phyloP scores from a whole-genome alignment of 2,329 filamentous ascomycete genomes.

The Fusarium compactum region DNA sequence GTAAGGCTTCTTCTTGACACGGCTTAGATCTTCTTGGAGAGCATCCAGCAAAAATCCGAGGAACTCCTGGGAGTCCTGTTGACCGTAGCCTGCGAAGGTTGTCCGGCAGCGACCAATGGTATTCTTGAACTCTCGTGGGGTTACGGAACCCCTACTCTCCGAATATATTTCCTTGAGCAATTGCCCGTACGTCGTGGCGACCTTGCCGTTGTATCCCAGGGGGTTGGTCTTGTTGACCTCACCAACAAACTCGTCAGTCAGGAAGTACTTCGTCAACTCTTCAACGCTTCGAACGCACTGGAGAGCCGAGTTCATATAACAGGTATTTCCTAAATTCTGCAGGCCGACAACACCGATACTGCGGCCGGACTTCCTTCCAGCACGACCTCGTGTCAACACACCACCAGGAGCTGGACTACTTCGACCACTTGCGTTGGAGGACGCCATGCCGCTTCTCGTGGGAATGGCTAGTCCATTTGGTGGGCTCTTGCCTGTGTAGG shows the following conservation, averaged over 20 bases:
- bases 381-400: slow-evolving; percentile 76
- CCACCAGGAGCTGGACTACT: slow-evolving; percentile 74
- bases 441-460: slow-evolving; percentile 46
- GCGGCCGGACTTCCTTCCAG: slow-evolving; percentile 76
- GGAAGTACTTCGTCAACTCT: slow-evolving; percentile 92
- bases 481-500: slow-evolving; percentile 53
- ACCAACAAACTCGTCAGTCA: slow-evolving; percentile 76
- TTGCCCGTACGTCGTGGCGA: slow-evolving; percentile 85
- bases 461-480: slow-evolving; percentile 55
- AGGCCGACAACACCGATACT: slow-evolving; percentile 84
- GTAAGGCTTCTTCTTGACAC: slow-evolving; percentile 95
- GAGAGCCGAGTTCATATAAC: slow-evolving; percentile 98
- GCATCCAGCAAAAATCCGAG: slow-evolving; percentile 94
- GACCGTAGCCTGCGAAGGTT: slow-evolving; percentile 92
- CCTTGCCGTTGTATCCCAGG: slow-evolving; percentile 84
- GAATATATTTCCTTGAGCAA: slow-evolving; percentile 84
- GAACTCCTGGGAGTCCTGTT: slow-evolving; percentile 98
- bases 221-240: slow-evolving; percentile 91
- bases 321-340: slow-evolving; percentile 94
- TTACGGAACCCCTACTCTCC: slow-evolving; percentile 75
- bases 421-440: slow-evolving; percentile 66
- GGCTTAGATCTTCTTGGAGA: slow-evolving; percentile 93
- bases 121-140: slow-evolving; percentile 84
- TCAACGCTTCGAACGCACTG: slow-evolving; percentile 95
- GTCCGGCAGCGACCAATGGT: slow-evolving; percentile 84